Percentiles rank a stretch among this genome's conserved stretches.
phyloP scores from a whole-genome alignment of 164 flowering plant species.

The Vitis vinifera region DNA sequence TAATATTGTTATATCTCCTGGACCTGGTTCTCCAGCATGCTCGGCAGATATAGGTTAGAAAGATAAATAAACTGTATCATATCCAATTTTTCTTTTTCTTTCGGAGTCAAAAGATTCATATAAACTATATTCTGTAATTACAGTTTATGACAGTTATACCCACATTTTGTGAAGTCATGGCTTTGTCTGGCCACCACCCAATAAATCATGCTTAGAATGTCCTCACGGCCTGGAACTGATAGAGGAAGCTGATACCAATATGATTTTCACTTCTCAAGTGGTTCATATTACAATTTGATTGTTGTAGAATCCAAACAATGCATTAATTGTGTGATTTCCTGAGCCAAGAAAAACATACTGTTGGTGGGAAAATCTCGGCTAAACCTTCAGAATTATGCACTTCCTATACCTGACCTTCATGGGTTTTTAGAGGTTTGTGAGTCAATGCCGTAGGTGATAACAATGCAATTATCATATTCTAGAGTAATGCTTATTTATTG shows the following conservation, averaged over 20 bases:
- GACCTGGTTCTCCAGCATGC: constrained; percentile 95
- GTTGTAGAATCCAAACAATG: not conserved
- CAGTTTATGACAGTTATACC: too few relatives aligned
- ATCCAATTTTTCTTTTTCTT: not conserved
- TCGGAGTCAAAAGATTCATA: too few relatives aligned
- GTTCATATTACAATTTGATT: not conserved
- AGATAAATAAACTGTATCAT: not conserved
- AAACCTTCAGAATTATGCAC: constrained; percentile 7
- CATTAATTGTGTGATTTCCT: too few relatives aligned
- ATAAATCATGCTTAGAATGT: not conserved
- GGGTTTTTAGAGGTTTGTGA: not conserved
- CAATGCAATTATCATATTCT: not conserved
- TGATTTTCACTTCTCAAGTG: too few relatives aligned
- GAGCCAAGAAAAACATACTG: not conserved
- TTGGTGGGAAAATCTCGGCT: constrained; percentile 3
- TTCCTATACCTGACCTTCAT: not conserved
- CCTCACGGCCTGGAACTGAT: not conserved
- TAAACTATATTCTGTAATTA: too few relatives aligned
- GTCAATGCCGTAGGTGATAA: not conserved
- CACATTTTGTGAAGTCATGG: too few relatives aligned
- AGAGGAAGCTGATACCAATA: not conserved
- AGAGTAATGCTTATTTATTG: not conserved
- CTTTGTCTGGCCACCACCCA: not conserved
- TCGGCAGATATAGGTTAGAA: constrained; percentile 82
- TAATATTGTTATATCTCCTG: constrained; percentile 97